Evolutionary conservation across 1,139 yeast species (phyloP).

Genomic region (Lodderomyces orthopsilosis): DNA sequence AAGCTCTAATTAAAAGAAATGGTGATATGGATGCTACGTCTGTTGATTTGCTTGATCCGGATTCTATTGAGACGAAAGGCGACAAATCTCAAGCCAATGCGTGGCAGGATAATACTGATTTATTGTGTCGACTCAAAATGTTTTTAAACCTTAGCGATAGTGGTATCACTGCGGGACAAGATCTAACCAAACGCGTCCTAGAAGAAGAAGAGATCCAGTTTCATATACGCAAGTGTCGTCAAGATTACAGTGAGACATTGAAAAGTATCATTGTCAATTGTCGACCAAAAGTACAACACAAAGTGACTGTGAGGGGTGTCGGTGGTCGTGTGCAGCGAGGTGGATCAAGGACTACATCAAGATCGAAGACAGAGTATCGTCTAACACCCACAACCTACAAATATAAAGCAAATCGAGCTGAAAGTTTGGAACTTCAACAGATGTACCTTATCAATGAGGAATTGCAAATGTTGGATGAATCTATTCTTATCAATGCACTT

Average conservation of each 20-base stretch:
- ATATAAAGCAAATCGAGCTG: conserved; percentile 16
- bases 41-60: conserved; percentile 7
- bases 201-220: conserved; percentile 9
- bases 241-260: conserved; percentile 24
- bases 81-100: conserved; percentile 5
- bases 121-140: conserved; percentile 6
- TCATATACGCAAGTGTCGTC: conserved; percentile 15
- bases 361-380: background rate
- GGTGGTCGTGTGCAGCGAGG: conserved; percentile 29
- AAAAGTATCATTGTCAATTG: conserved; percentile 27
- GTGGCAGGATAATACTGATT: conserved; percentile 10
- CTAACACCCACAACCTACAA: conserved; percentile 10
- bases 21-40: conserved; percentile 19
- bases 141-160: conserved; percentile 2
- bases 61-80: background rate
- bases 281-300: conserved; percentile 9
- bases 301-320: conserved; percentile 5
- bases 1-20: conserved; percentile 16
- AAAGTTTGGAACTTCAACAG: conserved; percentile 18
- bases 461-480: conserved; percentile 22
- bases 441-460: conserved; percentile 21
- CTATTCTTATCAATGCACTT: conserved; percentile 36
- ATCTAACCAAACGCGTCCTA: conserved; percentile 1
- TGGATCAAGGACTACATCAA: background rate
- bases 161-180: background rate